Evolutionary conservation across 352 stramenopile species (phyloP).

Genomic region (Pythium catenulatum): DNA sequence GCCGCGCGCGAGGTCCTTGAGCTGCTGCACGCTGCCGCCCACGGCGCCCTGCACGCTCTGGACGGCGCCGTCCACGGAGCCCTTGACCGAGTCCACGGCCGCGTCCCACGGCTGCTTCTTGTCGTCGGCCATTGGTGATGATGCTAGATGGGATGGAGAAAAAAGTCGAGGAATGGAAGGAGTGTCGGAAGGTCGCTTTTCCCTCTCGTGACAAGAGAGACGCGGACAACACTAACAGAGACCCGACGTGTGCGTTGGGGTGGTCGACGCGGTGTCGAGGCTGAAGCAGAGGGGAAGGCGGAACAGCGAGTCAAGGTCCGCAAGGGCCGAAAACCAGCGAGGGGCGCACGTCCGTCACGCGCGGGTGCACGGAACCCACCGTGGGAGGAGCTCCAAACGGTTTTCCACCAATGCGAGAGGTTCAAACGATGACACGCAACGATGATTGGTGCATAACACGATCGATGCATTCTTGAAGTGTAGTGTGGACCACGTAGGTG

Average conservation of each 20-base stretch:
- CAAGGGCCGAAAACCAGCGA: too few relatives aligned
- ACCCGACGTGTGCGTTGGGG: background rate
- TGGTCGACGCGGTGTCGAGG: too few relatives aligned
- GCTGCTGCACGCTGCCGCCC: conserved; percentile 67
- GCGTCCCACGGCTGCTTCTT: conserved; percentile 83
- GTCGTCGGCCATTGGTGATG: conserved; percentile 45
- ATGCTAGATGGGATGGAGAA: background rate
- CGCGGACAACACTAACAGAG: too few relatives aligned
- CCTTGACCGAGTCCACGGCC: conserved; percentile 67
- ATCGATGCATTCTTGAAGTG: too few relatives aligned
- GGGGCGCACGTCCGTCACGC: conserved; percentile 46
- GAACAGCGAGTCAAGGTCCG: too few relatives aligned
- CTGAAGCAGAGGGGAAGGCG: too few relatives aligned
- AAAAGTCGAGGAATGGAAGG: background rate
- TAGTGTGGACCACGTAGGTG: too few relatives aligned
- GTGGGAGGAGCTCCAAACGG: background rate
- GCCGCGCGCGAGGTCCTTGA: conserved; percentile 65
- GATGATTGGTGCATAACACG: too few relatives aligned
- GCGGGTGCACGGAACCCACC: background rate
- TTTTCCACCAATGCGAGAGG: background rate
- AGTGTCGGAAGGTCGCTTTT: background rate
- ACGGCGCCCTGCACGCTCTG: conserved; percentile 71
- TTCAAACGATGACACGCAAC: background rate
- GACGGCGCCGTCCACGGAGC: conserved; percentile 73
- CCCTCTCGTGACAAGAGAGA: too few relatives aligned